Evolutionary conservation across 805 yeast genomes (phyloP).

Genomic region (Zygoascus biomembranicola): DNA sequence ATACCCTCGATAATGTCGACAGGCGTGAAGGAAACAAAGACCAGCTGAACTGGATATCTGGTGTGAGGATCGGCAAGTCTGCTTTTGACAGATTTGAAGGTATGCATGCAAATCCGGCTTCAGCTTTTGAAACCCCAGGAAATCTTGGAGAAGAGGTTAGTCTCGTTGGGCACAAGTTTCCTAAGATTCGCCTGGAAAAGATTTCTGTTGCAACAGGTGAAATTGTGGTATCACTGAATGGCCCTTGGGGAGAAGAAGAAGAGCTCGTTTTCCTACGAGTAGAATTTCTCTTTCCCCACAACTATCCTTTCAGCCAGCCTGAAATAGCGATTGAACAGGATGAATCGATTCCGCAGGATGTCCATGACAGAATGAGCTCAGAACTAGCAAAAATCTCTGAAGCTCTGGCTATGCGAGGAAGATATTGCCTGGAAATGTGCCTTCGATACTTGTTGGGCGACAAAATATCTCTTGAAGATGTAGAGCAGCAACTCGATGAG

Average conservation of each 20-base stretch:
- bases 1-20: slow-evolving; percentile 18
- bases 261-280: slow-evolving; percentile 58
- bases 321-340: slow-evolving; percentile 69
- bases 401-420: slow-evolving; percentile 46
- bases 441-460: slow-evolving; percentile 78
- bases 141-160: slow-evolving; percentile 91
- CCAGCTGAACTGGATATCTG: slow-evolving; percentile 88
- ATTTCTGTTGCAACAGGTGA: slow-evolving; percentile 84
- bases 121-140: slow-evolving; percentile 30
- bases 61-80: slow-evolving; percentile 66
- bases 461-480: slow-evolving; percentile 17
- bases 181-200: slow-evolving; percentile 76
- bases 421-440: slow-evolving; percentile 74
- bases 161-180: slow-evolving; percentile 78
- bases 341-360: slow-evolving; percentile 48
- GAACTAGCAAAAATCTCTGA: slow-evolving; percentile 48
- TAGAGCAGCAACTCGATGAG: slow-evolving; percentile 20
- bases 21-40: slow-evolving; percentile 32
- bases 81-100: slow-evolving; percentile 27
- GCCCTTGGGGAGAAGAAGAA: slow-evolving; percentile 58
- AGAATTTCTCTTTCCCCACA: slow-evolving; percentile 58
- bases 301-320: slow-evolving; percentile 61
- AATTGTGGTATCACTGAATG: slow-evolving; percentile 66
- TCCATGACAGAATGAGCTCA: slow-evolving; percentile 42
- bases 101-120: slow-evolving; percentile 13